These are phyloP conservation scores for Rhodotorula diobovata DNA, from an alignment of 768 basidiomycete genomes.

Conservation along the genomic window DNA sequence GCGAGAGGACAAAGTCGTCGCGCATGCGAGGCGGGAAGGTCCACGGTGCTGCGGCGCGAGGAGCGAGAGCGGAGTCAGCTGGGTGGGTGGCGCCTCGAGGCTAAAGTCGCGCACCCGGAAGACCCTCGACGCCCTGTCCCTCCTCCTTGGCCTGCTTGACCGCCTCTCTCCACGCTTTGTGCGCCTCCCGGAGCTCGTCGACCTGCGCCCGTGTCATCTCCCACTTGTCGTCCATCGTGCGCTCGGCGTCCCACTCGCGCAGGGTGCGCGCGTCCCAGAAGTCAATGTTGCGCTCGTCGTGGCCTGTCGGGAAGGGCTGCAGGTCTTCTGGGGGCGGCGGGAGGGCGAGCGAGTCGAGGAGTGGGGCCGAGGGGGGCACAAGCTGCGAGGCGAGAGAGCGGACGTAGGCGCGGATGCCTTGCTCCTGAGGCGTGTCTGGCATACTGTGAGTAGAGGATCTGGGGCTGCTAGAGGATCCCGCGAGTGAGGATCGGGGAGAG, in stretches of 20 bases:
- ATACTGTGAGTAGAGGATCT: too few species aligned
- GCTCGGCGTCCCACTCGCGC: background rate
- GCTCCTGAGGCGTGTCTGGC: background rate
- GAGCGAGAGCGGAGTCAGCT: background rate
- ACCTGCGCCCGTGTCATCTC: conserved; percentile 8
- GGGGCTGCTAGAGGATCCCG: background rate
- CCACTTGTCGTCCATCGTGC: background rate
- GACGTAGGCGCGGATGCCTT: background rate
- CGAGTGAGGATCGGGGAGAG: background rate
- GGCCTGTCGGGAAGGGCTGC: background rate
- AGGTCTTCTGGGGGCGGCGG: background rate
- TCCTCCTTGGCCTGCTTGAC: background rate
- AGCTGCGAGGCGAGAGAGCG: background rate
- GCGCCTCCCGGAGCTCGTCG: background rate
- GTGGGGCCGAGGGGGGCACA: conserved; percentile 1
- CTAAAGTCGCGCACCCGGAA: background rate
- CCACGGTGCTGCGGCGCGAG: background rate
- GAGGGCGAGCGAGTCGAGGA: conserved; percentile 1
- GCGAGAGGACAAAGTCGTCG: conserved; percentile 3
- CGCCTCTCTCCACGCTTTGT: background rate
- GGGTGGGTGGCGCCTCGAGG: too few species aligned
- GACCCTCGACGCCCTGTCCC: background rate
- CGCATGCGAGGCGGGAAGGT: background rate
- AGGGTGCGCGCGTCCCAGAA: conserved; percentile 10
- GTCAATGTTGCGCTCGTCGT: conserved; percentile 12